These are phyloP conservation scores for Rubroshorea leprosula DNA, from an alignment of 345 rosid species.

Conservation along the genomic window DNA sequence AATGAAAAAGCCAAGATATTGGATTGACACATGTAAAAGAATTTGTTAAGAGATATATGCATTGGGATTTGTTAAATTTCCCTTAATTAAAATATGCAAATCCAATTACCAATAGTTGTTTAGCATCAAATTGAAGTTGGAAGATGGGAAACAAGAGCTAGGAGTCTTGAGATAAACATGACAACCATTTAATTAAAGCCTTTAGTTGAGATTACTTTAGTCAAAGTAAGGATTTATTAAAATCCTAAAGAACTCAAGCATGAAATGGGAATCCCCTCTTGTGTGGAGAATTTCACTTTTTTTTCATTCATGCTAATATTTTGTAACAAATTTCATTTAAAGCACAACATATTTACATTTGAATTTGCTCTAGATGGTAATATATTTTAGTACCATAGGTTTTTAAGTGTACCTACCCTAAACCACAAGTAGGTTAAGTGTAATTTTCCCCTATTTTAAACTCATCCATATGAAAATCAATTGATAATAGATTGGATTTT, in stretches of 20 bases:
- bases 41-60: not conserved
- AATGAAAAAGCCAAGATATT: constrained; percentile 10
- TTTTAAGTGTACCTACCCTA: too few relatives aligned
- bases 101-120: constrained; percentile 14
- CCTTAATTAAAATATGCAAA: constrained; percentile 16
- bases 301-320: too few relatives aligned
- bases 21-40: too few relatives aligned
- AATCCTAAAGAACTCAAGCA: constrained; percentile 34
- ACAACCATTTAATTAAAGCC: constrained; percentile 32
- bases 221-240: constrained; percentile 15
- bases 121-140: constrained; percentile 34
- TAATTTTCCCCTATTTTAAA: too few relatives aligned
- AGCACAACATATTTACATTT: too few relatives aligned
- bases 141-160: constrained; percentile 43
- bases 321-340: too few relatives aligned
- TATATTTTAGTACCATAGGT: too few relatives aligned
- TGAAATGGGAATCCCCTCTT: constrained; percentile 27
- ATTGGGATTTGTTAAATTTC: constrained; percentile 26
- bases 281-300: too few relatives aligned
- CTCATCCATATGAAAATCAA: too few relatives aligned
- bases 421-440: too few relatives aligned
- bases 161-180: constrained; percentile 48
- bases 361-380: too few relatives aligned
- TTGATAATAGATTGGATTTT: too few relatives aligned
- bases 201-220: constrained; percentile 1